phyloP scores from a whole-genome alignment of 768 basidiomycete species.

The Psilocybe cyanescens region DNA sequence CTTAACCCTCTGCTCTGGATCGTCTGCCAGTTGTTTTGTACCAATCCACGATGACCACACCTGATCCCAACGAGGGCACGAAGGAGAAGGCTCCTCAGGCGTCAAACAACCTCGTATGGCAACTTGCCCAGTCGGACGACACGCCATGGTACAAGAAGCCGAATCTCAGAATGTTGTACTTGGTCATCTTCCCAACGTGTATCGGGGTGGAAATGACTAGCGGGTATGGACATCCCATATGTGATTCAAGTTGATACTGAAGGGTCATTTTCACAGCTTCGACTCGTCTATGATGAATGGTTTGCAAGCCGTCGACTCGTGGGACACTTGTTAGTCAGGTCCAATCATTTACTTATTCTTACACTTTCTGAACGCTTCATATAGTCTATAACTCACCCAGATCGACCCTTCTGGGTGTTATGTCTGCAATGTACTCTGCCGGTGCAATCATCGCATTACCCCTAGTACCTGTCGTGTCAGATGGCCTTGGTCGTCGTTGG shows the following conservation, averaged over 20 bases:
- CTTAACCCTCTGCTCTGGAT: neutral
- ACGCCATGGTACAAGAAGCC: conserved; percentile 67
- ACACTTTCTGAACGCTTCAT: neutral
- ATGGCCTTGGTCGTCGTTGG: conserved; percentile 51
- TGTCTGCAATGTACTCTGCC: conserved; percentile 64
- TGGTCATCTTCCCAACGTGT: conserved; percentile 62
- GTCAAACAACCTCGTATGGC: conserved; percentile 39
- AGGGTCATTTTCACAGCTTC: conserved; percentile 37
- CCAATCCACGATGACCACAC: neutral
- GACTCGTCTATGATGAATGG: conserved; percentile 69
- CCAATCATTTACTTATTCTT: neutral
- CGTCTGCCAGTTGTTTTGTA: no score
- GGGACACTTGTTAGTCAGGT: conserved; percentile 49
- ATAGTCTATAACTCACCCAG: conserved; percentile 60
- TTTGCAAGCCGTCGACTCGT: conserved; percentile 60
- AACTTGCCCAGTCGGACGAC: conserved; percentile 51
- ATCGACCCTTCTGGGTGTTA: conserved; percentile 56
- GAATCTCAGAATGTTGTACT: conserved; percentile 57
- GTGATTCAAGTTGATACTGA: neutral
- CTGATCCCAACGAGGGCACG: neutral
- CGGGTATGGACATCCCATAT: conserved; percentile 38
- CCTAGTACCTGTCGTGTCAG: conserved; percentile 53
- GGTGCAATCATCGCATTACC: conserved; percentile 60
- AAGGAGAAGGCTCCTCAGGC: neutral
- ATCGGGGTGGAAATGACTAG: conserved; percentile 68